A percentile compares a stretch with the other conserved stretches of the same genome.
These are phyloP conservation scores for Rhypophila decipiens DNA, from an alignment of 495 filamentous ascomycete species.

Conservation along the genomic window DNA sequence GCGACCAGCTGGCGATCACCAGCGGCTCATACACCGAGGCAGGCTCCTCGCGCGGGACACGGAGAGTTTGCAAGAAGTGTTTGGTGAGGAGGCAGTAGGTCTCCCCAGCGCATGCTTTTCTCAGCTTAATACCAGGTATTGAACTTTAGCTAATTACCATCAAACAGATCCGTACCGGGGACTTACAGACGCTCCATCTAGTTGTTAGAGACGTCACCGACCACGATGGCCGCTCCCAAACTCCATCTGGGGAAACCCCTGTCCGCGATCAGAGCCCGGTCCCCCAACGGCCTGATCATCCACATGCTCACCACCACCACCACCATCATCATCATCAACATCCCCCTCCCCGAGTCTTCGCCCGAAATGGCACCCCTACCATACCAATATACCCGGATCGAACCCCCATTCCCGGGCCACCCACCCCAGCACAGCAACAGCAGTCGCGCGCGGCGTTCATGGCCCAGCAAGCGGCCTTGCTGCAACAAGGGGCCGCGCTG, in stretches of 20 bases:
- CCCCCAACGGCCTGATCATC: neutral
- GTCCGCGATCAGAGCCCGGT: constrained; percentile 10
- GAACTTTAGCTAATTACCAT: no score
- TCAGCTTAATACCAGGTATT: no score
- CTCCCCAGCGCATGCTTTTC: constrained; percentile 7
- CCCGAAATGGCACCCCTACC: constrained; percentile 1
- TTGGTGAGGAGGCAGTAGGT: constrained; percentile 52
- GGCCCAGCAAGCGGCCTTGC: constrained; percentile 1
- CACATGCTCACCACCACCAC: neutral
- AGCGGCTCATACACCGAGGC: constrained; percentile 63
- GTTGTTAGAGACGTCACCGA: constrained; percentile 44
- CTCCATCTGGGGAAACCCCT: constrained; percentile 1
- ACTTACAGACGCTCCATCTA: constrained; percentile 56
- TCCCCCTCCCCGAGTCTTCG: no score
- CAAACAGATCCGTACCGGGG: constrained; percentile 41
- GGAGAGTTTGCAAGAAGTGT: constrained; percentile 50
- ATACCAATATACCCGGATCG: constrained; percentile 4
- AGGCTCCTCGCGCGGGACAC: constrained; percentile 48
- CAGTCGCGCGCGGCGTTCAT: no score
- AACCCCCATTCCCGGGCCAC: no score
- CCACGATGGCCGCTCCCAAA: constrained; percentile 16
- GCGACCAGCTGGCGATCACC: constrained; percentile 47
- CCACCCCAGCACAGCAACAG: constrained; percentile 14
- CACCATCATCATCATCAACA: constrained; percentile 8
- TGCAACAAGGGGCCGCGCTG: constrained; percentile 15